Evolutionary conservation across 2,329 filamentous ascomycete genomes (phyloP).

Genomic region (Aaosphaeria pasadenensis): DNA sequence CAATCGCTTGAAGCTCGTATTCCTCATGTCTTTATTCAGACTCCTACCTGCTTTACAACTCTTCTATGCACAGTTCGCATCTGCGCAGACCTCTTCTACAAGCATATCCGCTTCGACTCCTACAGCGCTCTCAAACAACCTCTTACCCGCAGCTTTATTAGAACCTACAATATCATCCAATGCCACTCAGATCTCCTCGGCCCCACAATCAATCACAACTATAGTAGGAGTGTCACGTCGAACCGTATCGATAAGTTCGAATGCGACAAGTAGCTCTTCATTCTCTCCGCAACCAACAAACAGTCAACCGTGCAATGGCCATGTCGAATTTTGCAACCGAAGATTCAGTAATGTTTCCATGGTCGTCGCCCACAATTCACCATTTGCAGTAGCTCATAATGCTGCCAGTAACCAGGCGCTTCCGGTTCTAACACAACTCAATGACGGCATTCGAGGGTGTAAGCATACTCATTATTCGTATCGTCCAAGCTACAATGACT

Average conservation of each 20-base stretch:
- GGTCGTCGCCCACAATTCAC: constrained; percentile 37
- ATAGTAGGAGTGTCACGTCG: no score
- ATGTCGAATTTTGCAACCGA: constrained; percentile 31
- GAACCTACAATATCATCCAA: no score
- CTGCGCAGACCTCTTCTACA: no score
- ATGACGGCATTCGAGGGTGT: constrained; percentile 36
- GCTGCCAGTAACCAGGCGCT: constrained; percentile 31
- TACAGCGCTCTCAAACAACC: no score
- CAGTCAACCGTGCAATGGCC: constrained; percentile 32
- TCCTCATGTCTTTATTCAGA: no score
- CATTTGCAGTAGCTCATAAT: constrained; percentile 27
- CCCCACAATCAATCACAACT: no score
- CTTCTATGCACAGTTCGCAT: no score
- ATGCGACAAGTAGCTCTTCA: background rate
- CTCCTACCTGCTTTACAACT: no score
- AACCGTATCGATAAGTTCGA: background rate
- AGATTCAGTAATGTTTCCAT: constrained; percentile 34
- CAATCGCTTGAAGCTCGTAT: no score
- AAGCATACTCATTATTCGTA: background rate
- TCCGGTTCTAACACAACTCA: constrained; percentile 25
- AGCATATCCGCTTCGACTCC: no score
- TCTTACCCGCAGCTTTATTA: no score
- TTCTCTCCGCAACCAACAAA: constrained; percentile 12
- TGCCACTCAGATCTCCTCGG: no score
- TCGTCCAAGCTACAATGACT: background rate